phyloP scores from a whole-genome alignment of 164 flowering plant genomes.

The Nymphaea thermarum region DNA sequence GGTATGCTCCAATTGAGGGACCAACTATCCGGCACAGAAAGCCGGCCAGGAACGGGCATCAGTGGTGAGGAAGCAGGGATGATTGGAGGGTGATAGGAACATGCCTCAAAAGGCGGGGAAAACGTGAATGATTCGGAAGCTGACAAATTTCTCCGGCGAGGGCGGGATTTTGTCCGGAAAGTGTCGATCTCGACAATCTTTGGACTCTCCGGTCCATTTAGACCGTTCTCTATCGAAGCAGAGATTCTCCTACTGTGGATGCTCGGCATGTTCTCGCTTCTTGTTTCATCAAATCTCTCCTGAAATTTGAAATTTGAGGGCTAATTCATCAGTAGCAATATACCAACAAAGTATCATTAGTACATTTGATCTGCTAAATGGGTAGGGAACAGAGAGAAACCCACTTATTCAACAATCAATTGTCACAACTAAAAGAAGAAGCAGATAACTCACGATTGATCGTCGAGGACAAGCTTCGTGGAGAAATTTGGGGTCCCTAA shows the following conservation, averaged over 20 bases:
- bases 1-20: conserved; percentile 43
- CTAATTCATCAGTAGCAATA: no score
- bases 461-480: conserved; percentile 22
- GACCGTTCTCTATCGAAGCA: conserved; percentile 29
- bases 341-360: no score
- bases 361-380: no score
- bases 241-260: conserved; percentile 65
- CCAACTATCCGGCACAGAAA: conserved; percentile 34
- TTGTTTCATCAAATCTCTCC: conserved; percentile 56
- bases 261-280: conserved; percentile 42
- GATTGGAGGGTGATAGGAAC: not conserved
- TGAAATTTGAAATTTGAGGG: conserved; percentile 9
- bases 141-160: conserved; percentile 19
- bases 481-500: conserved; percentile 13
- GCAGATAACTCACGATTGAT: conserved; percentile 27
- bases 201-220: conserved; percentile 46
- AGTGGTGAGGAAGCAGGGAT: conserved; percentile 24
- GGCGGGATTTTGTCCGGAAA: conserved; percentile 42
- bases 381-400: no score
- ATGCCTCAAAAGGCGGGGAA: not conserved
- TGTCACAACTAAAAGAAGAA: not conserved
- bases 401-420: no score
- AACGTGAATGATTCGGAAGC: not conserved
- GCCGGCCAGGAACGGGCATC: conserved; percentile 42
- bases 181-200: conserved; percentile 86